Percentiles rank a stretch among this genome's conserved stretches.
Evolutionary conservation across 305 asterid species (phyloP).

Genomic region (Fraxinus paxiana): DNA sequence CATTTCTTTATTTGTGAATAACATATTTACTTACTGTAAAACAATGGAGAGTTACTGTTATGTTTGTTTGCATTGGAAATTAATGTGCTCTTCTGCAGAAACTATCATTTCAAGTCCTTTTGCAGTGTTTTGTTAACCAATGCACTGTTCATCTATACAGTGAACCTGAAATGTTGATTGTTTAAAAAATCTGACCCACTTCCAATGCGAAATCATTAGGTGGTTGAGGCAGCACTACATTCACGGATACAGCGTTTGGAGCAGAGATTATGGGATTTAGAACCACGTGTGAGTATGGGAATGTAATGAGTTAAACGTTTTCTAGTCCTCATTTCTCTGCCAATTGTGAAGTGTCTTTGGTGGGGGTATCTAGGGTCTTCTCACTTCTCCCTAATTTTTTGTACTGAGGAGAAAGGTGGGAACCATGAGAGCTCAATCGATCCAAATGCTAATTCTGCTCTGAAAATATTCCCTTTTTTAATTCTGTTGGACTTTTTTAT

Average conservation of each 20-base stretch:
- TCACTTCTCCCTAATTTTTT: not conserved
- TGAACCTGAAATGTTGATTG: constrained; percentile 11
- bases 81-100: not conserved
- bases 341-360: constrained; percentile 4
- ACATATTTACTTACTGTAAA: not conserved
- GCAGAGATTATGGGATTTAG: constrained; percentile 71
- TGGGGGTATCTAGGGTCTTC: constrained; percentile 9
- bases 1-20: not conserved
- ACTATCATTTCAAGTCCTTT: not conserved
- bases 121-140: constrained; percentile 3
- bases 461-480: not conserved
- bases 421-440: not conserved
- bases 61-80: not conserved
- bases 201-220: constrained; percentile 49
- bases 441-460: constrained; percentile 2
- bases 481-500: constrained; percentile 1
- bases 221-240: constrained; percentile 95
- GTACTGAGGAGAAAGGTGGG: not conserved
- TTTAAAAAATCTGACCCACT: constrained; percentile 22
- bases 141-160: not conserved
- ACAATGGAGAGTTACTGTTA: constrained; percentile 9
- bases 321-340: constrained; percentile 2
- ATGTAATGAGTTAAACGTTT: constrained; percentile 35
- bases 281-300: constrained; percentile 82
- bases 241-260: constrained; percentile 89